phyloP scores from a whole-genome alignment of 441 rosid genomes.

The Syzygium syzygioides region DNA sequence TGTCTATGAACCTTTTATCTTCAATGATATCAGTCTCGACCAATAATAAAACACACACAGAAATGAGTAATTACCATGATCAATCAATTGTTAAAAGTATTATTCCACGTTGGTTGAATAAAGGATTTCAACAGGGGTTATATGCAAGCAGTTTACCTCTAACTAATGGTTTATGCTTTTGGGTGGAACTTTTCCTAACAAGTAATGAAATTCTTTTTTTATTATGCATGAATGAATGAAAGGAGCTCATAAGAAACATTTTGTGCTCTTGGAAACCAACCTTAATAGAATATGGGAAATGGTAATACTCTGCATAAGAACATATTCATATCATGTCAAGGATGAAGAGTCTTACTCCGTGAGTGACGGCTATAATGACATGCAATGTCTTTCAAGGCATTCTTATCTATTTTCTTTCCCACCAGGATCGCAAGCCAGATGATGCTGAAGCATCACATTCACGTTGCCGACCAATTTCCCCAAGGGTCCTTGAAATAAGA shows the following conservation, averaged over 20 bases:
- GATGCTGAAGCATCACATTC: neutral
- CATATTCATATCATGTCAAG: neutral
- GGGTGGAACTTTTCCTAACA: too few species aligned
- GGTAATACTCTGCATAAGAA: neutral
- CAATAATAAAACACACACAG: too few species aligned
- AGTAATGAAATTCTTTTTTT: too few species aligned
- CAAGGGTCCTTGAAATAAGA: neutral
- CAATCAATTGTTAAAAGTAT: too few species aligned
- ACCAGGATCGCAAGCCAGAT: neutral
- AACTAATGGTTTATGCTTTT: neutral
- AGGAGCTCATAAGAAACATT: neutral
- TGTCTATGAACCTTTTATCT: too few species aligned
- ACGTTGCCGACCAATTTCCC: fast-evolving
- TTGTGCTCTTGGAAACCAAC: neutral
- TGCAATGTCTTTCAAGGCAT: neutral
- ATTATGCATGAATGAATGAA: neutral
- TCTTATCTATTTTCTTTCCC: neutral
- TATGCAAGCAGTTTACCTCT: too few species aligned
- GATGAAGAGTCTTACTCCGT: neutral
- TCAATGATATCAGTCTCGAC: too few species aligned
- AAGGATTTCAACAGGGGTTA: too few species aligned
- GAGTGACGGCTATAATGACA: neutral
- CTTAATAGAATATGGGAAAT: neutral
- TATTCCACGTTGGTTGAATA: too few species aligned
- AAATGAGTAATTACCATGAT: too few species aligned